Evolutionary conservation across 2,329 filamentous ascomycete genomes (phyloP), one percentile per base, ranked within the genome.

Genomic region (Endocalyx cinctus): DNA sequence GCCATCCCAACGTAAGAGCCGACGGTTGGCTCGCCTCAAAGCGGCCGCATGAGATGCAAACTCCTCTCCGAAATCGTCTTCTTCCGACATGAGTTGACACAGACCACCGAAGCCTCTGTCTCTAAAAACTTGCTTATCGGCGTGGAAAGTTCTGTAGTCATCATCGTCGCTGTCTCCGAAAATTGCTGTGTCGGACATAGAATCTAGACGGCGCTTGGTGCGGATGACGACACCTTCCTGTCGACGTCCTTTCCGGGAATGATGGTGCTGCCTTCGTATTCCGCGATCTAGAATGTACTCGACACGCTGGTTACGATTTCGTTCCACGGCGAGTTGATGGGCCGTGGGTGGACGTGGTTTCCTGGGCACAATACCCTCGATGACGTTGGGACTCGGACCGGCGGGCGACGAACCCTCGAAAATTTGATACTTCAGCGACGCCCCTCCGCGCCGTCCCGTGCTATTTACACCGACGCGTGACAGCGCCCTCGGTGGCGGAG

Each of bases 261-360:
- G 67, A 51, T 79, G 75, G 51, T 88, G 82, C 32, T 77, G 69
- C 43, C 70, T 72, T 30, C 82, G 77, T 20, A 90, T 65, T 18
- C 82, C 81, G n/a, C 81, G 77, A 46, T 87, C 82, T 12, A 92
- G 73, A 32, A 87, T 85, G 49, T 88, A 82, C 50, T 88, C 82
- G n/a, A 90, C 85, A 5, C 85, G 79, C 50, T 86, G 78, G 40
- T 78, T 83, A 13, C 86, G 72, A 57, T 89, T 88, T 35, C 81
- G 75, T 57, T 88, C 84, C 1, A 92, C 83, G 0, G 85, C 85
- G 25, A 88, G 67, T 59, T 92, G 86, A 58, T 92, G 86, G 22
- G 84, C 83, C 0, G 86, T 92, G 0, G 87, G 76, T 3, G 85
- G 85, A 2, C 86, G 74, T 7, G 82, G 79, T 52, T 87, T 81